phyloP scores from a whole-genome alignment of 208 protist species.

The Endotrypanum monterogeii region DNA sequence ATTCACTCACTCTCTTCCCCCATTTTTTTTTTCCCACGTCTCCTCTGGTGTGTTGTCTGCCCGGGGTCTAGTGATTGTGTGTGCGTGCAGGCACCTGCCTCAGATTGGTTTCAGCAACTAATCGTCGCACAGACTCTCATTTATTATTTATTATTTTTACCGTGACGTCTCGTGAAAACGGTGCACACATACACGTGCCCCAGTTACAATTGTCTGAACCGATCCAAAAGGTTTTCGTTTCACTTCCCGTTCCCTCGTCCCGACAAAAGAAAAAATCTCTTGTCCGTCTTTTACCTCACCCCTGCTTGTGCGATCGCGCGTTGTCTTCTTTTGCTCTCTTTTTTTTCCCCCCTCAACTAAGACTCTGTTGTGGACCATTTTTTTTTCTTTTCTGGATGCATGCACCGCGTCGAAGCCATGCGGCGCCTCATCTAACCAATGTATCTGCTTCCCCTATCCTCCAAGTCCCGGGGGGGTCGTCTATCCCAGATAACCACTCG shows the following conservation, averaged over 20 bases:
- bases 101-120: neutral
- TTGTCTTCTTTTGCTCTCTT: neutral
- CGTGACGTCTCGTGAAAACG: neutral
- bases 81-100: neutral
- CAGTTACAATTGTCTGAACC: too few relatives aligned
- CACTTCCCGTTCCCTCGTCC: too few relatives aligned
- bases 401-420: conserved; percentile 18
- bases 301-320: too few relatives aligned
- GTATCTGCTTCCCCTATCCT: neutral
- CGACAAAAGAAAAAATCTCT: too few relatives aligned
- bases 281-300: too few relatives aligned
- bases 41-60: neutral
- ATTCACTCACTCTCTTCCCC: neutral
- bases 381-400: conserved; percentile 11
- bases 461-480: neutral
- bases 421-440: neutral
- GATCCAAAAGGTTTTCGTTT: too few relatives aligned
- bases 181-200: neutral
- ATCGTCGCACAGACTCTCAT: neutral
- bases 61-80: neutral
- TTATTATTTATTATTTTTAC: too few relatives aligned
- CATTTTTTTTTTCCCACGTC: neutral
- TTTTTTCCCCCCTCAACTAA: neutral
- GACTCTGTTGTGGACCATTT: too few relatives aligned
- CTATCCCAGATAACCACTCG: neutral